Evolutionary conservation across 768 basidiomycete genomes (phyloP).

Genomic region (Leccinum boreale): DNA sequence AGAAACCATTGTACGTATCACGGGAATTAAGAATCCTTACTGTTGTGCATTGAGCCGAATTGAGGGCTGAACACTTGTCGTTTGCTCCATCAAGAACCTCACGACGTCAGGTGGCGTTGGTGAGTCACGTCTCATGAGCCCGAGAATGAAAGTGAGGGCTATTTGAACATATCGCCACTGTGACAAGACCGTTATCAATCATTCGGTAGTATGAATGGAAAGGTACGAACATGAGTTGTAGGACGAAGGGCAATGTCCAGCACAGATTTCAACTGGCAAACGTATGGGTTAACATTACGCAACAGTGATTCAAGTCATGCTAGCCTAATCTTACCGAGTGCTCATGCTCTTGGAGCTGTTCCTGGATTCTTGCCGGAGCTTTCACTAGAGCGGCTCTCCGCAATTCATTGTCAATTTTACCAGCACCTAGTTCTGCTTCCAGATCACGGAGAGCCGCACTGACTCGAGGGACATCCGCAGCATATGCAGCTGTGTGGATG

Average conservation of each 20-base stretch:
- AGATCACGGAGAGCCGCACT: conserved; percentile 48
- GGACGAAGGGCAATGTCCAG: conserved; percentile 57
- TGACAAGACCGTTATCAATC: conserved; percentile 10
- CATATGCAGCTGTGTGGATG: conserved; percentile 60
- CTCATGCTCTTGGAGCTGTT: conserved; percentile 45
- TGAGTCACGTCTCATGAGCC: conserved; percentile 62
- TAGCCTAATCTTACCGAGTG: conserved; percentile 41
- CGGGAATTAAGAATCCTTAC: conserved; percentile 34
- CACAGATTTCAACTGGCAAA: conserved; percentile 52
- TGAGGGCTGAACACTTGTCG: conserved; percentile 66
- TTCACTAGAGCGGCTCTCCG: conserved; percentile 44
- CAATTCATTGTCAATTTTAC: conserved; percentile 41
- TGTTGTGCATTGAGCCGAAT: conserved; percentile 64
- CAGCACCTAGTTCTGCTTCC: conserved; percentile 45
- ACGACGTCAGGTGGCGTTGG: conserved; percentile 51
- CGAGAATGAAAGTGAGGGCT: conserved; percentile 57
- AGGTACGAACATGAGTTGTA: conserved; percentile 65
- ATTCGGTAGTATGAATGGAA: neutral
- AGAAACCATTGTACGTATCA: neutral
- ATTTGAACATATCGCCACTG: conserved; percentile 85
- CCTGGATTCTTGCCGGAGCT: conserved; percentile 37
- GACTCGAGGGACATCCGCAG: conserved; percentile 45
- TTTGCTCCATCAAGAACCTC: conserved; percentile 61
- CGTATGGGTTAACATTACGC: neutral
- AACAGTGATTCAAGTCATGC: neutral